Evolutionary conservation across 2,329 filamentous ascomycete species (phyloP).

Genomic region (Trichoderma koningiopsis): DNA sequence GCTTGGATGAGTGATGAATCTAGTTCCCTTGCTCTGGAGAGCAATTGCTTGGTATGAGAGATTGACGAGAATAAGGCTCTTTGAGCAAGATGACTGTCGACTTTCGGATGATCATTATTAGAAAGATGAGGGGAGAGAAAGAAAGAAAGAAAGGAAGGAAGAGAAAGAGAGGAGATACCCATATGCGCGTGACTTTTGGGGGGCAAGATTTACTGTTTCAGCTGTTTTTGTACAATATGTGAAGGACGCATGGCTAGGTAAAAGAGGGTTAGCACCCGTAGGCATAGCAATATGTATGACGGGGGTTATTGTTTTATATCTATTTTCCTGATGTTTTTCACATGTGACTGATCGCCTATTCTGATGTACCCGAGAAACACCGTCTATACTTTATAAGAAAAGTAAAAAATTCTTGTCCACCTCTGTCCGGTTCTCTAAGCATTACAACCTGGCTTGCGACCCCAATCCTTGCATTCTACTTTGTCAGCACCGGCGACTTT

Average conservation of each 20-base stretch:
- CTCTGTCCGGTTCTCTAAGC: not conserved
- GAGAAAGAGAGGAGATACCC: conserved; percentile 16
- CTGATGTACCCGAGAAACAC: not conserved
- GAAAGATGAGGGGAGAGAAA: not conserved
- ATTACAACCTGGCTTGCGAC: not conserved
- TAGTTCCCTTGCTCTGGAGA: not conserved
- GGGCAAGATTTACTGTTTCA: not conserved
- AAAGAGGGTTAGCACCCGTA: not conserved
- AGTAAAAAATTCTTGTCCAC: not conserved
- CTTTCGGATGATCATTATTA: not conserved
- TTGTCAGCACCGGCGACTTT: conserved; percentile 50
- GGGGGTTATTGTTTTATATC: not conserved
- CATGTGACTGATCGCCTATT: not conserved
- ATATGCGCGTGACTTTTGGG: not conserved
- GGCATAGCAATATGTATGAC: not conserved
- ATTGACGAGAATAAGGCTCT: not conserved
- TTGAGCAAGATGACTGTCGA: not conserved
- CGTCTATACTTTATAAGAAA: not conserved
- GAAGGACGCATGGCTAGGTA: not conserved
- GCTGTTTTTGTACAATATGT: not conserved
- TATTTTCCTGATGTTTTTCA: not conserved
- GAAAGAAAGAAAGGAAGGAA: not conserved
- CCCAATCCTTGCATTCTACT: conserved; percentile 32
- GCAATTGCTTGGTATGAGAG: not conserved
- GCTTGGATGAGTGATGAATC: not conserved